phyloP scores from a whole-genome alignment of 2,329 filamentous ascomycete species.

The Fusarium coicis region DNA sequence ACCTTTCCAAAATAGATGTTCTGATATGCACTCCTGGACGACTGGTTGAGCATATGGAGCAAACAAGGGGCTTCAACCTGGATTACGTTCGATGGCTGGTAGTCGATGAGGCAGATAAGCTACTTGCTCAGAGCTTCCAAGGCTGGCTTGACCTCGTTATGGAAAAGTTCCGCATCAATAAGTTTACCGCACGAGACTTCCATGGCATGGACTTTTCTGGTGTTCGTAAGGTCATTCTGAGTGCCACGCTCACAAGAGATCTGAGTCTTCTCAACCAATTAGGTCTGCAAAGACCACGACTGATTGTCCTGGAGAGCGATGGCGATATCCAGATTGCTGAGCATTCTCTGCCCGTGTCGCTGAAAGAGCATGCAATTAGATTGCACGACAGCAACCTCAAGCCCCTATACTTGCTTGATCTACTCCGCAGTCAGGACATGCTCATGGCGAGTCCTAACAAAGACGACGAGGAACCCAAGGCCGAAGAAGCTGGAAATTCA shows the following conservation, averaged over 20 bases:
- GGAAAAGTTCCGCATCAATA: conserved; percentile 63
- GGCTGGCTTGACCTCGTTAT: conserved; percentile 85
- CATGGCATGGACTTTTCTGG: conserved; percentile 62
- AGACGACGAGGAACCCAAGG: conserved; percentile 14
- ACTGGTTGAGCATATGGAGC: conserved; percentile 88
- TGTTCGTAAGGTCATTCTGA: conserved; percentile 85
- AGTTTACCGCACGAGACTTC: conserved; percentile 64
- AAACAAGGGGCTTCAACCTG: conserved; percentile 83
- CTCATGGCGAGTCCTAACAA: conserved; percentile 31
- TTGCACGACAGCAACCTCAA: conserved; percentile 77
- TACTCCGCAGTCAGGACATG: conserved; percentile 71
- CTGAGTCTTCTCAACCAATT: conserved; percentile 81
- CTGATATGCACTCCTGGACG: conserved; percentile 92
- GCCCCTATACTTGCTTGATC: conserved; percentile 84
- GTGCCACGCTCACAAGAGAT: conserved; percentile 91
- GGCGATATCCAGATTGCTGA: conserved; percentile 56
- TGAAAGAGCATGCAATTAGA: conserved; percentile 74
- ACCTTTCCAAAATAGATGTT: conserved; percentile 81
- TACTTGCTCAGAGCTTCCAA: conserved; percentile 92
- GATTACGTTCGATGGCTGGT: conserved; percentile 86
- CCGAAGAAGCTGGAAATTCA: conserved; percentile 51
- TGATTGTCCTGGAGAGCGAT: conserved; percentile 77
- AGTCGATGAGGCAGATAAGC: conserved; percentile 92
- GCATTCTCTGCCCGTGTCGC: conserved; percentile 68
- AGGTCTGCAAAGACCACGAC: conserved; percentile 75